These are phyloP conservation scores for Cicer arietinum DNA, from an alignment of 306 rosid species.

Conservation along the genomic window DNA sequence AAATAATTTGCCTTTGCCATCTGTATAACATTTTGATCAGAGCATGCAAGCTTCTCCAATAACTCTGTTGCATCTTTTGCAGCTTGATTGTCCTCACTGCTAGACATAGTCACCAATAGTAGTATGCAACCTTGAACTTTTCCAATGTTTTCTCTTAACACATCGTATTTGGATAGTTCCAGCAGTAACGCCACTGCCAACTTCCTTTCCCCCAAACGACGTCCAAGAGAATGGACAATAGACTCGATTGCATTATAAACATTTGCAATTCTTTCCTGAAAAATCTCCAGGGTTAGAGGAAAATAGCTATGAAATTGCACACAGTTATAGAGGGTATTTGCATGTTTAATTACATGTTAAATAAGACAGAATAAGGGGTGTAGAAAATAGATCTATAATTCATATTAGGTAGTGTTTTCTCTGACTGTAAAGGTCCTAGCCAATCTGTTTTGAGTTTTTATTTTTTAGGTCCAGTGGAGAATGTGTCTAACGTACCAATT, in stretches of 20 bases:
- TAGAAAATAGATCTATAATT: not conserved
- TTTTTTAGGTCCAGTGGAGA: not conserved
- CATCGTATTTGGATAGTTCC: constrained; percentile 55
- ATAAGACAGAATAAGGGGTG: not conserved
- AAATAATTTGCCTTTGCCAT: constrained; percentile 80
- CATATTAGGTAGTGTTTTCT: not conserved
- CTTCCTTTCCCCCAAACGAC: constrained; percentile 63
- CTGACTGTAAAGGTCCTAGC: not conserved
- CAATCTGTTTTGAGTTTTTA: not conserved
- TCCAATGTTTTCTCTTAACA: constrained; percentile 53
- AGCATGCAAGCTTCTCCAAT: constrained; percentile 63
- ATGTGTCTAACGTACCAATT: not conserved
- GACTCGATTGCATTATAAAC: constrained; percentile 61
- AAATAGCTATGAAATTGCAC: not conserved
- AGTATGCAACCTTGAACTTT: constrained; percentile 74
- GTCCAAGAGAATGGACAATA: constrained; percentile 71
- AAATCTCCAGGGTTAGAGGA: not conserved
- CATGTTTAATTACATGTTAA: not conserved
- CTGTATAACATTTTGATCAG: constrained; percentile 64
- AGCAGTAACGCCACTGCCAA: constrained; percentile 65
- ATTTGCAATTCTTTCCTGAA: constrained; percentile 61
- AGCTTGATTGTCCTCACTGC: constrained; percentile 60
- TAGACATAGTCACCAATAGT: constrained; percentile 63
- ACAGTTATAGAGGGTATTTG: not conserved
- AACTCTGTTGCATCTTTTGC: constrained; percentile 58